Base-by-base conservation (phyloP, 192 early-diverging fungal genomes). In the Spizellomyces punctatus region DNA sequence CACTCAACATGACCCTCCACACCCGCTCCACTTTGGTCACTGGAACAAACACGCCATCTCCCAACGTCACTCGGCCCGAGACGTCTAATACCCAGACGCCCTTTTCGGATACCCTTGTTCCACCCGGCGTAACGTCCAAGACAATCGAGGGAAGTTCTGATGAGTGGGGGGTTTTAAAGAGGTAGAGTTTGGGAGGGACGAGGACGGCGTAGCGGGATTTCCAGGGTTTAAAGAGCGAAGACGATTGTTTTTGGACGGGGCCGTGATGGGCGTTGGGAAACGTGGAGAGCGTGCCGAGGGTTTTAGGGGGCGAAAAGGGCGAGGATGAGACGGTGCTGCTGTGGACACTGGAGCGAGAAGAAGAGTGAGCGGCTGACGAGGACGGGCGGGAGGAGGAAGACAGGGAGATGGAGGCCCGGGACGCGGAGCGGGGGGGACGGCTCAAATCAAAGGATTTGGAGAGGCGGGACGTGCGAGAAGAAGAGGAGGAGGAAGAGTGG, bases 201-300 rank as follows among this genome's bases (percentile, higher is more conserved):
- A 54, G 50, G 50, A 54, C 50, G 50, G 17, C 14, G 50, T n/a
- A 54, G 50, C 50, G 50, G 50, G 50, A 19, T 54, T 54, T 54
- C 14, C 14, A 54, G 50, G 50, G 50, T 12, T n/a, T 12, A 19
- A 19, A n/a, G 50, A 54, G 50, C 2, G 50, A n/a, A 2, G 50
- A n/a, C 14, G 50, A n/a, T 54, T n/a, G 50, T 19, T 54, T 54
- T 54, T n/a, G 17, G 50, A 54, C 14, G 50, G 2, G 4, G 1
- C 50, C 50, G 14, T 12, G 17, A 19, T 54, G 50, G 50, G 17
- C 14, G 4, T n/a, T 19, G 50, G 12, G 12, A 12, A 54, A n/a
- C 0, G 50, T 12, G 50, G 50, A 0, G 50, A 19, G 17, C 4
- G 17, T 54, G 17, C 17, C 17, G 12, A 19, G 50, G 50, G 12